Percentiles rank a stretch among this genome's conserved stretches.
These are phyloP conservation scores for Chamaenerion angustifolium DNA, from an alignment of 345 rosid species.

Conservation along the genomic window DNA sequence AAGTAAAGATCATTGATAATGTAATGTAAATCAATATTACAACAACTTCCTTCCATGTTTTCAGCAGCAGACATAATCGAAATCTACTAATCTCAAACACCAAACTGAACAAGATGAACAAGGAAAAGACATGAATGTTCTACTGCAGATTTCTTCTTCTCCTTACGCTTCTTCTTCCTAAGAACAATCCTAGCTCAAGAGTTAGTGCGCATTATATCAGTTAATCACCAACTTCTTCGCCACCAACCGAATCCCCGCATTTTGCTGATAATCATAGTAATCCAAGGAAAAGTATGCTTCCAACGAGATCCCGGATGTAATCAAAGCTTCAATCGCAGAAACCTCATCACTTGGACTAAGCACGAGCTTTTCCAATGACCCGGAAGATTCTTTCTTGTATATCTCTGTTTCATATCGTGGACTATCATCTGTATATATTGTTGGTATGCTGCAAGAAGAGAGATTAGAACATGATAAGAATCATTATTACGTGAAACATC, in stretches of 20 bases:
- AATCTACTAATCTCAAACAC: no score
- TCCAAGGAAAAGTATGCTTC: constrained; percentile 62
- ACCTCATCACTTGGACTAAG: constrained; percentile 24
- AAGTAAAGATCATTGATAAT: no score
- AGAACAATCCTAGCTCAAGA: no score
- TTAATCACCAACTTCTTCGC: constrained; percentile 46
- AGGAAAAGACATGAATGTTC: no score
- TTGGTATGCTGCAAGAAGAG: constrained; percentile 44
- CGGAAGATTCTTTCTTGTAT: constrained; percentile 48
- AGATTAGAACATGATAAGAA: background rate
- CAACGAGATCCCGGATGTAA: constrained; percentile 29
- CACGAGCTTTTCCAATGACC: constrained; percentile 33
- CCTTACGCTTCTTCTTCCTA: no score
- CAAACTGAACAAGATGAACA: no score
- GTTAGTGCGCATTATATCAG: background rate
- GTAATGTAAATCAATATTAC: no score
- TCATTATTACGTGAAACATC: no score
- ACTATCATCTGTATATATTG: constrained; percentile 19
- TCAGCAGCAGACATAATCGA: no score
- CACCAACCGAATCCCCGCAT: constrained; percentile 60
- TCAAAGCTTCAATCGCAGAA: constrained; percentile 33
- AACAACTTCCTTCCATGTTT: no score
- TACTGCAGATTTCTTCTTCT: no score
- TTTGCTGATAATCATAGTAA: constrained; percentile 59
- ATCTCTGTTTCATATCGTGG: constrained; percentile 48